These are phyloP conservation scores for Metarhizium brunneum DNA, from an alignment of 2,329 filamentous ascomycete species.

Conservation along the genomic window DNA sequence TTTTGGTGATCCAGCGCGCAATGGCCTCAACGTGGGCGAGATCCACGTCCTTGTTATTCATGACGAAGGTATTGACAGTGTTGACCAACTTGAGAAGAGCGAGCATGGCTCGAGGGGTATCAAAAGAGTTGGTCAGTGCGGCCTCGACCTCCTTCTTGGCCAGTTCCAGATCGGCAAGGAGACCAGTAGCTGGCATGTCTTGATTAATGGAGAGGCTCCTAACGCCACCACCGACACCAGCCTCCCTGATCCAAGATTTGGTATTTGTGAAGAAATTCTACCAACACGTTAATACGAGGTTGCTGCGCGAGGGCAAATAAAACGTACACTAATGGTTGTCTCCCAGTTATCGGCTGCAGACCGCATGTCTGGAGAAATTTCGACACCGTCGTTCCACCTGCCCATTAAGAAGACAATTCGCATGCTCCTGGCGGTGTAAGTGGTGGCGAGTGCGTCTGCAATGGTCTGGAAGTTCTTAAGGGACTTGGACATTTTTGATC, in stretches of 20 bases:
- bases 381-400: slow-evolving; percentile 82
- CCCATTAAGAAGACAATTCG: slow-evolving; percentile 82
- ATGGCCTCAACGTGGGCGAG: slow-evolving; percentile 42
- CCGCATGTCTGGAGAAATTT: slow-evolving; percentile 78
- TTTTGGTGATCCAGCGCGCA: slow-evolving; percentile 72
- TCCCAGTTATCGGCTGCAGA: slow-evolving; percentile 72
- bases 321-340: slow-evolving; percentile 56
- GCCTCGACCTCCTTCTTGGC: slow-evolving; percentile 44
- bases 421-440: slow-evolving; percentile 69
- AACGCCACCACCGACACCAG: slow-evolving; percentile 23
- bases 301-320: neutral
- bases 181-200: slow-evolving; percentile 20
- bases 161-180: slow-evolving; percentile 36
- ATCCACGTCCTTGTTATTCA: slow-evolving; percentile 35
- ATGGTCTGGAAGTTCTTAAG: slow-evolving; percentile 96
- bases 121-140: slow-evolving; percentile 75
- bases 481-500: slow-evolving; percentile 92
- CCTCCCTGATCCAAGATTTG: slow-evolving; percentile 43
- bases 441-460: slow-evolving; percentile 61
- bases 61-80: slow-evolving; percentile 58
- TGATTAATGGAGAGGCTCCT: slow-evolving; percentile 29
- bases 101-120: slow-evolving; percentile 72
- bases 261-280: slow-evolving; percentile 51
- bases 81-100: slow-evolving; percentile 70
- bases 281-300: slow-evolving; percentile 9